Conservation (phyloP, 345 rosid genomes). For the Populus alba region DNA sequence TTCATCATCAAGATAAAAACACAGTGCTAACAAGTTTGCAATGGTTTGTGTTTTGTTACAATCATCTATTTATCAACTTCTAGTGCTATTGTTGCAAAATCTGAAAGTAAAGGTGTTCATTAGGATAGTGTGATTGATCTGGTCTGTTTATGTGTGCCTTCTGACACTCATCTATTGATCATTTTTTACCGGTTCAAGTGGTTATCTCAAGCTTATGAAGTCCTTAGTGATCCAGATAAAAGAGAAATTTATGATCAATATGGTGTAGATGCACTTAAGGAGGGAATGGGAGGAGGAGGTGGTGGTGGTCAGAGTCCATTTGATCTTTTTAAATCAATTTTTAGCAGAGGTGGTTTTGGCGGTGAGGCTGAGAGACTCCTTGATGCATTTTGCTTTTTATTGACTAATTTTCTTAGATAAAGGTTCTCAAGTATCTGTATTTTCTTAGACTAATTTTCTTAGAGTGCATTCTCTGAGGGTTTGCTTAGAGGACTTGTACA, state of each 20-base stretch:
- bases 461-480: slow-evolving; percentile 48
- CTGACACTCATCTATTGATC: neutral
- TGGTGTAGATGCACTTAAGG: slow-evolving; percentile 66
- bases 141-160: neutral
- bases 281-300: slow-evolving; percentile 72
- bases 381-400: neutral
- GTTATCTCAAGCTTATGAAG: slow-evolving; percentile 68
- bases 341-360: slow-evolving; percentile 39
- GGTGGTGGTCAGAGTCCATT: slow-evolving; percentile 47
- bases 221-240: slow-evolving; percentile 63
- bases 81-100: neutral
- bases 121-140: neutral
- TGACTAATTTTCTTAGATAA: neutral
- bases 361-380: slow-evolving; percentile 26
- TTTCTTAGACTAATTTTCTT: too few relatives aligned
- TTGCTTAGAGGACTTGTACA: slow-evolving; percentile 60
- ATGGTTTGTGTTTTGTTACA: neutral
- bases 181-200: slow-evolving; percentile 52
- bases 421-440: neutral
- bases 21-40: too few relatives aligned
- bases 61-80: neutral
- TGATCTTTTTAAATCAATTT: slow-evolving; percentile 59
- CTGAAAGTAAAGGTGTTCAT: neutral
- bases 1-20: neutral
- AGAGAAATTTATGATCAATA: slow-evolving; percentile 63